Evolutionary conservation across 192 early-diverging fungal genomes (phyloP).

Genomic region (Linderina pennispora): DNA sequence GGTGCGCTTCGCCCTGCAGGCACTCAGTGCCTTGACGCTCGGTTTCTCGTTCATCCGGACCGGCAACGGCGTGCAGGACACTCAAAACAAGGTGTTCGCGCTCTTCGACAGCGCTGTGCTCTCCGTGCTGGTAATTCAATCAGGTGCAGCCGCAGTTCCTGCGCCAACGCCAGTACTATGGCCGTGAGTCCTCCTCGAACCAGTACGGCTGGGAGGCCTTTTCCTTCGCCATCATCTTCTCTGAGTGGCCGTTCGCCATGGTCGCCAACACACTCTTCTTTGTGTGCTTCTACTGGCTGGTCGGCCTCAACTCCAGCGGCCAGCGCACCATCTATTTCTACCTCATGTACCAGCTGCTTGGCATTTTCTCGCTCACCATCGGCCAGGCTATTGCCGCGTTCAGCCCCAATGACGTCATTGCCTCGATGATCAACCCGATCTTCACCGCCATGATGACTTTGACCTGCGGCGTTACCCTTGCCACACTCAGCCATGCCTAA

Average conservation of each 20-base stretch:
- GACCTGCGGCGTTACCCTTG: constrained; percentile 49
- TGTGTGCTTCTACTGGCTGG: constrained; percentile 48
- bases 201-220: constrained; percentile 51
- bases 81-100: constrained; percentile 47
- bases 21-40: constrained; percentile 43
- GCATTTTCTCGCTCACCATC: constrained; percentile 29
- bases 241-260: constrained; percentile 49
- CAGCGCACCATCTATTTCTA: constrained; percentile 46
- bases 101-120: constrained; percentile 29
- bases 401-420: constrained; percentile 36
- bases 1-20: constrained; percentile 40
- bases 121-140: constrained; percentile 44
- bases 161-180: constrained; percentile 42
- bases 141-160: constrained; percentile 51
- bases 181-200: constrained; percentile 47
- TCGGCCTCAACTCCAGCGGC: constrained; percentile 24
- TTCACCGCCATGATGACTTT: constrained; percentile 45
- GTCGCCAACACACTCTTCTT: constrained; percentile 40
- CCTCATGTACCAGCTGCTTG: constrained; percentile 36
- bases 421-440: constrained; percentile 50
- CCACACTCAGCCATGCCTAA: constrained; percentile 37
- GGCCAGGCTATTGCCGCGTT: constrained; percentile 47
- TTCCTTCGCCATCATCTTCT: constrained; percentile 42
- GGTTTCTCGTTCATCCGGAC: constrained; percentile 58
- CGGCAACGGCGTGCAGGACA: constrained; percentile 27